Evolutionary conservation across 1,139 yeast genomes (phyloP).

Genomic region (Lodderomyces parapsilosis): DNA sequence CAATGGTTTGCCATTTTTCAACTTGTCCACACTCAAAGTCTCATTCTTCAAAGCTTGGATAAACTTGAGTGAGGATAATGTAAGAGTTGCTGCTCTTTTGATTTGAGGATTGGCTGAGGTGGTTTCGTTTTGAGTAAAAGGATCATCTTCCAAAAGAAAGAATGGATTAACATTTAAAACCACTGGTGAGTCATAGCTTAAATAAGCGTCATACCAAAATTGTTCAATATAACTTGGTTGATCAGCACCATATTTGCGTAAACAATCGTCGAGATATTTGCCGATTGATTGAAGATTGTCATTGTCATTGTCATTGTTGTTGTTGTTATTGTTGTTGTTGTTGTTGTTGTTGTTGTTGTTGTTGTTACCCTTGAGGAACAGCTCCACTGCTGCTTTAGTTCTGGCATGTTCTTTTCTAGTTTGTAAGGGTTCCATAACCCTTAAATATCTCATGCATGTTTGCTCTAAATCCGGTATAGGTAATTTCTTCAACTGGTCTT

Average conservation of each 20-base stretch:
- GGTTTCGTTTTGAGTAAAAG: slow-evolving; percentile 63
- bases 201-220: slow-evolving; percentile 89
- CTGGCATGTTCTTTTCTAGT: slow-evolving; percentile 65
- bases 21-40: slow-evolving; percentile 69
- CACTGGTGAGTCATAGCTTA: slow-evolving; percentile 84
- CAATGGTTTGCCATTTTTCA: slow-evolving; percentile 63
- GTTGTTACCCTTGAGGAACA: slow-evolving; percentile 51
- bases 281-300: slow-evolving; percentile 51
- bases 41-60: slow-evolving; percentile 75
- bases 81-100: slow-evolving; percentile 78
- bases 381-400: slow-evolving; percentile 59
- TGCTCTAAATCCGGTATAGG: slow-evolving; percentile 76
- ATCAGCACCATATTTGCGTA: slow-evolving; percentile 59
- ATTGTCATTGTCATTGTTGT: too few relatives aligned
- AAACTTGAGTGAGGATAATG: slow-evolving; percentile 74
- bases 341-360: slow-evolving; percentile 64
- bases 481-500: slow-evolving; percentile 55
- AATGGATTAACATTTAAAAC: slow-evolving; percentile 87
- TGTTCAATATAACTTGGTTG: slow-evolving; percentile 85
- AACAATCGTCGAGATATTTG: slow-evolving; percentile 59
- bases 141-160: slow-evolving; percentile 85
- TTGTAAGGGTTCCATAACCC: slow-evolving; percentile 71
- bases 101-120: slow-evolving; percentile 62
- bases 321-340: slow-evolving; percentile 47
- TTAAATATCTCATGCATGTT: slow-evolving; percentile 64